Base-by-base conservation (phyloP, 768 basidiomycete species). In the Calocybe indica region DNA sequence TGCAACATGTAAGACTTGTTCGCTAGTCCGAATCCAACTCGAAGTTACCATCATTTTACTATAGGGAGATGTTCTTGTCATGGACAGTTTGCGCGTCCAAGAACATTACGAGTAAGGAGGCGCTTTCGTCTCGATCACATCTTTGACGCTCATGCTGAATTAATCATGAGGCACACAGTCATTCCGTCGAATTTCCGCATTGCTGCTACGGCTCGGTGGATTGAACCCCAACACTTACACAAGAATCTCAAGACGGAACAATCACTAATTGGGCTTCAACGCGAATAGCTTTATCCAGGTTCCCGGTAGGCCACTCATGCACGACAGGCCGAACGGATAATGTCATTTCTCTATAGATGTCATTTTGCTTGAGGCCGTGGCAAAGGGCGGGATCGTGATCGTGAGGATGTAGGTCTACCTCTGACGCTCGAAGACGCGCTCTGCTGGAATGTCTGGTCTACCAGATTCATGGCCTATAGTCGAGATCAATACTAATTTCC, bases 11-110 rank as follows among this genome's bases (percentile, higher is more conserved):
- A 54, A 56, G 69, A 49, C 9, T 12, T 37, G 32, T 32, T 32
- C n/a, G 29, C 32, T 28, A 7, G 69, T 11, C 7, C 37, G 31
- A 2, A 9, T 31, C 11, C 30, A 37, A 5, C 15, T 12, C 28
- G 22, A 31, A 11, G 1, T 33, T n/a, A 22, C 9, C 38, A 22
- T n/a, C 28, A 31, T 47, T 30, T 50, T 41, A 7, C 41, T 3
- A 2, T 55, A 89, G 85, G 88, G 88, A 3, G 88, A 90, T 54
- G 70, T 89, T 12, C 62, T 90, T 43, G 76, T 89, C 7, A 90
- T 89, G 88, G 81, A 88, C 33, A 86, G 88, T 5, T 66, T 71
- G 5, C 74, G 63, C 4, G 74, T 90, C 7, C 88, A 90, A 57
- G 68, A 78, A 41, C 73, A 65, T 58, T 90, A 90, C 47, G 83